Base-by-base conservation (phyloP, 495 filamentous ascomycete genomes). In the Amniculicola lignicola region DNA sequence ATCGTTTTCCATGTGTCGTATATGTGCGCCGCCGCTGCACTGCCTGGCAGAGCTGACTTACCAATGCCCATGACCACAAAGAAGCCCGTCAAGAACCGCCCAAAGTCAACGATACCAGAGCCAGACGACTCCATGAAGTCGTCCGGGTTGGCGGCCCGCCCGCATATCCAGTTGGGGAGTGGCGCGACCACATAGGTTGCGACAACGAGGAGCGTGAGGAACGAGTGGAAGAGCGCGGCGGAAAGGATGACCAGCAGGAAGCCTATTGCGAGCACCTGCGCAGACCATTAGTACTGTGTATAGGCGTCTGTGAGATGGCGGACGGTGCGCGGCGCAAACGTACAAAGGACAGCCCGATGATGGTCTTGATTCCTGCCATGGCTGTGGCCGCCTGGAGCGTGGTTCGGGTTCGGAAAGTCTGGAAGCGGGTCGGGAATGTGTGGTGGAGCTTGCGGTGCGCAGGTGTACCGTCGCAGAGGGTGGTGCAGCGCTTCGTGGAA, bases 181-280 rank as follows among this genome's bases (percentile, higher is more conserved):
- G 93, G 94, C 48, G 93, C 93, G 64, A 97, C 67, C 54, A 95
- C 80, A 75, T 96, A 97, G 55, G 93, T 97, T 61, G 84, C 94
- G 45, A 97, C 93, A 51, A 97, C 93, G 38, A 96, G 79, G 57
- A 98, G 78, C 23, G 93, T 88, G 64, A 91, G 88, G 82, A 94
- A 98, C 69, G 89, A 87, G 54, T 89, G 77, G 78, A 84, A 97
- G 46, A 98, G 85, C 25, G 94, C 93, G 66, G 90, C 93, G 56
- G 90, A 96, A 67, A 98, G 88, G 74, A 98, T 98, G 38, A 97
- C 92, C 57, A 98, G 90, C 66, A 98, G 89, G 80, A 98, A 98
- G 66, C 93, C 93, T 69, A 98, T 93, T 55, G 94, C 94, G 51
- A 98, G 89, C 67, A 98, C 81, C 87, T 91, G 50, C 21, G 9